phyloP scores from a whole-genome alignment of 2,329 filamentous ascomycete genomes.

The Aschersonia sp. region DNA sequence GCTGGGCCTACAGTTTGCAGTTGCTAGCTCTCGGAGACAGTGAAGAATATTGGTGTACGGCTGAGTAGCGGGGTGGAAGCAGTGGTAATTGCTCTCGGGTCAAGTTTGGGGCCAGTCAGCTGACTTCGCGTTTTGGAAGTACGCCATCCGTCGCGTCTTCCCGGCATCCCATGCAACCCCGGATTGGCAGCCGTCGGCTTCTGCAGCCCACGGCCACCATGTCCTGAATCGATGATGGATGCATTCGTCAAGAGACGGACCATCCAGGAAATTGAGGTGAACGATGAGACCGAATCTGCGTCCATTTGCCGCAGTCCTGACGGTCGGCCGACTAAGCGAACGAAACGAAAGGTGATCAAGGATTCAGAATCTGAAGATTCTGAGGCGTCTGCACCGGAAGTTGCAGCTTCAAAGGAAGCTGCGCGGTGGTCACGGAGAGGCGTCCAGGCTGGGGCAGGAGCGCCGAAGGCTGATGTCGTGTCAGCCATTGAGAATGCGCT shows the following conservation, averaged over 20 bases:
- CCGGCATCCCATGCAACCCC: background rate
- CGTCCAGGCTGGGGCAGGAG: conserved; percentile 4
- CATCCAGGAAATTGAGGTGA: conserved; percentile 6
- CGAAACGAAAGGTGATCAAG: conserved; percentile 12
- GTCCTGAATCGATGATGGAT: conserved; percentile 16
- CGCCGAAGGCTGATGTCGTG: conserved; percentile 6
- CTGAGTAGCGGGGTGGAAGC: conserved; percentile 2
- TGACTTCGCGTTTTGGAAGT: conserved; percentile 20
- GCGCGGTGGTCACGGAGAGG: background rate
- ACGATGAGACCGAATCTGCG: conserved; percentile 1
- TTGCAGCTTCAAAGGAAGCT: background rate
- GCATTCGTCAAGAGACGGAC: conserved; percentile 19
- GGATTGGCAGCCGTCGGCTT: background rate
- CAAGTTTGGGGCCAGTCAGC: conserved; percentile 15
- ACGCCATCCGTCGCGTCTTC: conserved; percentile 3
- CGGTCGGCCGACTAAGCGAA: conserved; percentile 16
- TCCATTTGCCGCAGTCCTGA: conserved; percentile 2
- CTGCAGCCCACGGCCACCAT: background rate
- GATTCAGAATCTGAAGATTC: conserved; percentile 11
- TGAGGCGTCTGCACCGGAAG: conserved; percentile 7
- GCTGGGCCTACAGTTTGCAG: too few species aligned
- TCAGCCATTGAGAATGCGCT: conserved; percentile 39
- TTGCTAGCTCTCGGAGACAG: too few species aligned
- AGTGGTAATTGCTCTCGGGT: background rate
- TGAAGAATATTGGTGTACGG: background rate